Evolutionary conservation across 805 yeast species (phyloP).

Genomic region (Saturnispora dispora): DNA sequence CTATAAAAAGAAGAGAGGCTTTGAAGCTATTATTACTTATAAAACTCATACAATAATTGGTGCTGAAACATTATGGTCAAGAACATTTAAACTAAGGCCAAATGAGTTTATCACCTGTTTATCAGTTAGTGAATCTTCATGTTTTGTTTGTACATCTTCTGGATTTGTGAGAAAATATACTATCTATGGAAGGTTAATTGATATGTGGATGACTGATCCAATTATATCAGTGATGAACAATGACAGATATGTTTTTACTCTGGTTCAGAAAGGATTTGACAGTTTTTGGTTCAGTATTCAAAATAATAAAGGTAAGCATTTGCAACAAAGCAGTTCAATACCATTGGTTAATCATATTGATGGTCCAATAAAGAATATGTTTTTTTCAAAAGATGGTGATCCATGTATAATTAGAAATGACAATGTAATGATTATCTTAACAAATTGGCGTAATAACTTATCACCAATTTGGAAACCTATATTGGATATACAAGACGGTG

Average conservation of each 20-base stretch:
- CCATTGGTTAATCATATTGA: slow-evolving; percentile 28
- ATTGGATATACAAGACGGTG: slow-evolving; percentile 48
- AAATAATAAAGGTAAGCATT: slow-evolving; percentile 30
- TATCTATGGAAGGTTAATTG: slow-evolving; percentile 61
- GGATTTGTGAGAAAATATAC: slow-evolving; percentile 73
- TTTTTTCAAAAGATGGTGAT: slow-evolving; percentile 82
- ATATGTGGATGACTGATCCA: slow-evolving; percentile 62
- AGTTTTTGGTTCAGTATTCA: slow-evolving; percentile 23
- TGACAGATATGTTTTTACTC: slow-evolving; percentile 44
- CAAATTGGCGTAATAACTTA: slow-evolving; percentile 61
- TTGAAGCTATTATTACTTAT: slow-evolving; percentile 38
- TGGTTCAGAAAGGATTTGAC: slow-evolving; percentile 21
- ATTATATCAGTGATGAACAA: slow-evolving; percentile 64
- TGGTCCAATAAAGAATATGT: slow-evolving; percentile 46
- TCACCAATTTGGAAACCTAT: slow-evolving; percentile 87
- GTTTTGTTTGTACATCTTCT: slow-evolving; percentile 60
- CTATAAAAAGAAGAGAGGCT: slow-evolving; percentile 16
- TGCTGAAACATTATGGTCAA: slow-evolving; percentile 74
- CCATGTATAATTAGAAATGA: slow-evolving; percentile 82
- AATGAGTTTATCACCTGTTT: slow-evolving; percentile 58
- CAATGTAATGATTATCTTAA: slow-evolving; percentile 58
- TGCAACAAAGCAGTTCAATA: slow-evolving; percentile 36
- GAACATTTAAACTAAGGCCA: slow-evolving; percentile 31
- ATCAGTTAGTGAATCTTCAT: slow-evolving; percentile 52
- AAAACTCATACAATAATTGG: slow-evolving; percentile 56